These are phyloP conservation scores for Endogone sp. DNA, from an alignment of 192 early-diverging fungal species.

Conservation along the genomic window DNA sequence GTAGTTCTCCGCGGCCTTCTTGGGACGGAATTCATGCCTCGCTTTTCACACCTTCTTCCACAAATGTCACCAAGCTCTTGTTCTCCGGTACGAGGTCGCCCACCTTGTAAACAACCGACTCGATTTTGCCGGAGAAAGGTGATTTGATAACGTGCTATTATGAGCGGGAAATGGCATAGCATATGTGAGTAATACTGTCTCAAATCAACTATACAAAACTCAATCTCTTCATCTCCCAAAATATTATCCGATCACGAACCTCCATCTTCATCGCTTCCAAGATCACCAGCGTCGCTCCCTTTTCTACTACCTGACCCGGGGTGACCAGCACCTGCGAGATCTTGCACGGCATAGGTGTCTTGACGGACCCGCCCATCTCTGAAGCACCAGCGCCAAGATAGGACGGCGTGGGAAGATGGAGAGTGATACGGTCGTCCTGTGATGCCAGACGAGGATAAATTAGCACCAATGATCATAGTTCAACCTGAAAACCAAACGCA, in stretches of 20 bases:
- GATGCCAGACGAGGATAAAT: background rate
- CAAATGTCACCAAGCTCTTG: slow-evolving; percentile 76
- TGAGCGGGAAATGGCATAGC: background rate
- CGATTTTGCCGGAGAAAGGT: slow-evolving; percentile 66
- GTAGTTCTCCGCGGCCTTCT: too few species aligned
- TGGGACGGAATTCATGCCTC: too few species aligned
- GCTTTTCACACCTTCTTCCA: slow-evolving; percentile 24
- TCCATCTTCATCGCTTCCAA: slow-evolving; percentile 99
- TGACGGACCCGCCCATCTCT: slow-evolving; percentile 60
- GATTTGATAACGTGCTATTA: slow-evolving; percentile 78
- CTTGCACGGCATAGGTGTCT: slow-evolving; percentile 97
- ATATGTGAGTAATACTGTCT: background rate
- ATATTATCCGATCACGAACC: slow-evolving; percentile 34
- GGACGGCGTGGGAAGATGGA: slow-evolving; percentile 23
- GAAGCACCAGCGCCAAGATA: slow-evolving; percentile 43
- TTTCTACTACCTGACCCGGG: slow-evolving; percentile 73
- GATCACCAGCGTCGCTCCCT: slow-evolving; percentile 77
- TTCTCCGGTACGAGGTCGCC: slow-evolving; percentile 89
- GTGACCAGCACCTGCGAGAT: slow-evolving; percentile 80
- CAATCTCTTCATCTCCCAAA: background rate
- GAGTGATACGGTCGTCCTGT: background rate
- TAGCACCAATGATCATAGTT: too few species aligned
- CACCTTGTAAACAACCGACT: slow-evolving; percentile 72
- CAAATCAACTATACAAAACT: background rate
- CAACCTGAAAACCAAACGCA: slow-evolving; percentile 69